These are phyloP conservation scores for Fusarium pseudonygamai DNA, from an alignment of 2,329 filamentous ascomycete species.

Conservation along the genomic window DNA sequence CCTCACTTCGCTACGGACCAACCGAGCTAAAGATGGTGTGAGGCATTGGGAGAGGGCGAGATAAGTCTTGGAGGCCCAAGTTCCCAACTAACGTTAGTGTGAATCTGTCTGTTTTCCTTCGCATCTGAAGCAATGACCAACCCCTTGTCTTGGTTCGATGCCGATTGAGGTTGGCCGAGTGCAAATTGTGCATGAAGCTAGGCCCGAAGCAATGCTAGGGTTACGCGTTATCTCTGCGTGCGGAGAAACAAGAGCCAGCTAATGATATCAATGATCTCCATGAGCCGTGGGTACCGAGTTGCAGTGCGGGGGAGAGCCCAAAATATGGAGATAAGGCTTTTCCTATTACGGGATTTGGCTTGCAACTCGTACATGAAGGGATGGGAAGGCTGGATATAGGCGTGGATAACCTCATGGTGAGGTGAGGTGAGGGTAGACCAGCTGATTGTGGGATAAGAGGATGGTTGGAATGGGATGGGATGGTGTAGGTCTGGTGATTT, in stretches of 20 bases:
- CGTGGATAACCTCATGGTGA: slow-evolving; percentile 21
- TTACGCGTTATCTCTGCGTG: slow-evolving; percentile 30
- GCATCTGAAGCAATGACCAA: not conserved
- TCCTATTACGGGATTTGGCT: slow-evolving; percentile 22
- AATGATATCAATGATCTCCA: slow-evolving; percentile 25
- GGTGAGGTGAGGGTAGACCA: not conserved
- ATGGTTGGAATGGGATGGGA: not conserved
- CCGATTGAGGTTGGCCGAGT: slow-evolving; percentile 28
- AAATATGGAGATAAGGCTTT: slow-evolving; percentile 30
- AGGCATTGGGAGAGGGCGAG: slow-evolving; percentile 19
- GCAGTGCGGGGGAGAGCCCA: slow-evolving; percentile 24
- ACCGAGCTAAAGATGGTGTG: slow-evolving; percentile 12
- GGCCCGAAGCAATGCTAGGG: not conserved
- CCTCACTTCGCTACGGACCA: not conserved
- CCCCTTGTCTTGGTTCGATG: slow-evolving; percentile 19
- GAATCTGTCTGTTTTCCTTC: not conserved
- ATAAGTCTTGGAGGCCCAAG: slow-evolving; percentile 13
- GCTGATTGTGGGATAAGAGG: slow-evolving; percentile 4
- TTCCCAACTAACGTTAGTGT: not conserved
- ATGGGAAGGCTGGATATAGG: slow-evolving; percentile 17
- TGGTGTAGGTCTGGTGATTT: slow-evolving; percentile 3
- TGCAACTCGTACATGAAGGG: slow-evolving; percentile 36
- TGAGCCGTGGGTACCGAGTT: slow-evolving; percentile 5
- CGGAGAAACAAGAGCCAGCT: slow-evolving; percentile 19
- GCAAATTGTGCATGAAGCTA: slow-evolving; percentile 38